These are phyloP conservation scores for Clavispora phyllophila DNA, from an alignment of 805 yeast genomes.

Conservation along the genomic window DNA sequence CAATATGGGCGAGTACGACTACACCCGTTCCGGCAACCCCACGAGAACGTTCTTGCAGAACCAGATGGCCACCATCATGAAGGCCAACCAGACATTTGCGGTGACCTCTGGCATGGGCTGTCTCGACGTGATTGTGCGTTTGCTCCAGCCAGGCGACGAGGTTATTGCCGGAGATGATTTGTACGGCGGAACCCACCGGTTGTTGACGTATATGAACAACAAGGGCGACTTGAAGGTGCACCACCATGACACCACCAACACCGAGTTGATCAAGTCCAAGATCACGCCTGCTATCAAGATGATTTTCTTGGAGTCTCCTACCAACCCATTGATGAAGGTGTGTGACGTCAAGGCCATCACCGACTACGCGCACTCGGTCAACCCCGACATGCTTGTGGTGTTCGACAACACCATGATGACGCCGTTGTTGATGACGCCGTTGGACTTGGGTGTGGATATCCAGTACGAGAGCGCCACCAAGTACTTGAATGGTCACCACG, in stretches of 20 bases:
- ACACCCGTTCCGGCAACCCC: conserved; percentile 92
- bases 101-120: conserved; percentile 94
- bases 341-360: conserved; percentile 72
- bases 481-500: conserved; percentile 91
- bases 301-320: conserved; percentile 86
- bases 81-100: conserved; percentile 71
- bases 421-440: conserved; percentile 78
- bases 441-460: conserved; percentile 82
- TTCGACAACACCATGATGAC: conserved; percentile 98
- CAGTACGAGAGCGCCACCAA: conserved; percentile 94
- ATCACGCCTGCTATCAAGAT: conserved; percentile 58
- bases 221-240: conserved; percentile 61
- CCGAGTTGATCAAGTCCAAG: conserved; percentile 52
- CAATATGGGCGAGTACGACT: conserved; percentile 68
- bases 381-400: conserved; percentile 67
- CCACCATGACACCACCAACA: conserved; percentile 79
- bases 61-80: conserved; percentile 74
- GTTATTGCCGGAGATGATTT: conserved; percentile 93
- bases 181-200: conserved; percentile 90
- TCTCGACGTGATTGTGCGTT: conserved; percentile 74
- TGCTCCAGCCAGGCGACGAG: conserved; percentile 78
- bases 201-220: conserved; percentile 64
- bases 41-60: conserved; percentile 77
- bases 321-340: conserved; percentile 88
- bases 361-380: conserved; percentile 57